Evolutionary conservation across 768 basidiomycete genomes (phyloP).

Genomic region (Lactarius evosmus): DNA sequence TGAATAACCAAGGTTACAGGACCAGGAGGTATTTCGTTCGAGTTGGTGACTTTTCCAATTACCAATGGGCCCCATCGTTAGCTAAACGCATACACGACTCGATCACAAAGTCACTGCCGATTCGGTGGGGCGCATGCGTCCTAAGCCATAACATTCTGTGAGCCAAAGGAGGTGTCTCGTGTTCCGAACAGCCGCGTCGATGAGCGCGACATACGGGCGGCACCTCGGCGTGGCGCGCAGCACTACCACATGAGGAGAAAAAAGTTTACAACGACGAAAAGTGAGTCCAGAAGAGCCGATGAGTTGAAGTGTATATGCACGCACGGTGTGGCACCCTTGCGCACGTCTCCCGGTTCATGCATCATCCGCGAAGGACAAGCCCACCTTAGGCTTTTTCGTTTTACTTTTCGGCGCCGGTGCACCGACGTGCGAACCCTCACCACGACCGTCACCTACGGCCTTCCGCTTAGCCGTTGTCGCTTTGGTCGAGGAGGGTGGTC

Average conservation of each 20-base stretch:
- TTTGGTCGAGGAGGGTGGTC: constrained; percentile 24
- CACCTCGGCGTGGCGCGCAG: background rate
- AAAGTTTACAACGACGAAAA: background rate
- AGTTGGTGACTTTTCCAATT: background rate
- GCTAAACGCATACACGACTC: background rate
- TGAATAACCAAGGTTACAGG: background rate
- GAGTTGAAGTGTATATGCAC: background rate
- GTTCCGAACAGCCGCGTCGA: background rate
- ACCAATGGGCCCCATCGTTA: background rate
- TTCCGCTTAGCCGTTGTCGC: constrained; percentile 36
- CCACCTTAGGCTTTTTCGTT: constrained; percentile 44
- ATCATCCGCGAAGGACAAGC: constrained; percentile 60
- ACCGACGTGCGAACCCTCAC: constrained; percentile 29
- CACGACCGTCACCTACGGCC: constrained; percentile 35
- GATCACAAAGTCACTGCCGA: background rate
- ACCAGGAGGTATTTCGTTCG: background rate
- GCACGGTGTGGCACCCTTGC: background rate
- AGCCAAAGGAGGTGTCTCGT: background rate
- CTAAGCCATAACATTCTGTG: background rate
- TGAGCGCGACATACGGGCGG: background rate
- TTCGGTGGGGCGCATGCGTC: background rate
- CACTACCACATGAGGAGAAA: background rate
- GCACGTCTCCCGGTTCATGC: constrained; percentile 34
- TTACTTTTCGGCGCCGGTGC: constrained; percentile 47
- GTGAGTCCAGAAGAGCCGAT: background rate